phyloP scores from a whole-genome alignment of 129 eudicot species.

The Lactuca saligna region DNA sequence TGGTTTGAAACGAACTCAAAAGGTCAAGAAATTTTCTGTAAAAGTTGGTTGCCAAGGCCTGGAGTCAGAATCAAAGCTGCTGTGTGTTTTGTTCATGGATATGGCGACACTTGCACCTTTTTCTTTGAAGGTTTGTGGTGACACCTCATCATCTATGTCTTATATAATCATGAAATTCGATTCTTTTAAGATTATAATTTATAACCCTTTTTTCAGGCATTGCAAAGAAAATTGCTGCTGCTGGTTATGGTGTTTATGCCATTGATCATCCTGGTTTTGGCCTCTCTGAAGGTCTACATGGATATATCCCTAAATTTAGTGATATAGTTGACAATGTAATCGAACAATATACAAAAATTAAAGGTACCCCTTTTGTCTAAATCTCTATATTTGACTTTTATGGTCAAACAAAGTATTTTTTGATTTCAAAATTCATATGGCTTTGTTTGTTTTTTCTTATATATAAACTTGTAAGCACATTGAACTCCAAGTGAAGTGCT shows the following conservation, averaged over 20 bases:
- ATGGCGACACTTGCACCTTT: conserved; percentile 97
- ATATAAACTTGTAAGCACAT: not conserved
- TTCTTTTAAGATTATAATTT: not conserved
- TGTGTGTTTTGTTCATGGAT: conserved; percentile 94
- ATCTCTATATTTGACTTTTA: conserved; percentile 15
- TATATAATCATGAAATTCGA: not conserved
- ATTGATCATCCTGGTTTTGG: conserved; percentile 98
- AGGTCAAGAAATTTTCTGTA: conserved; percentile 86
- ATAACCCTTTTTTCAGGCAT: conserved; percentile 54
- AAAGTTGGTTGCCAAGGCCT: conserved; percentile 94
- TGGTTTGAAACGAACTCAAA: conserved; percentile 85
- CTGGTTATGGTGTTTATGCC: conserved; percentile 94
- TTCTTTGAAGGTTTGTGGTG: conserved; percentile 86
- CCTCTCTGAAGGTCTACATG: conserved; percentile 91
- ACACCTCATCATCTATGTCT: not conserved
- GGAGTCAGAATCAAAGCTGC: conserved; percentile 81
- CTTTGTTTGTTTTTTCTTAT: not conserved
- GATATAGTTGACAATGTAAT: conserved; percentile 76
- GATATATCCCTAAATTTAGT: conserved; percentile 64
- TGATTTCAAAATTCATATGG: not conserved
- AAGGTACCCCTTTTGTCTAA: conserved; percentile 47
- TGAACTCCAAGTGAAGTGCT: not conserved
- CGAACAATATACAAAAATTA: conserved; percentile 74
- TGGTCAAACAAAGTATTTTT: conserved; percentile 9
- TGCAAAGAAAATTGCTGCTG: conserved; percentile 75